Evolutionary conservation across 208 protist genomes (phyloP).

Genomic region (Trypanosoma cruzi): DNA sequence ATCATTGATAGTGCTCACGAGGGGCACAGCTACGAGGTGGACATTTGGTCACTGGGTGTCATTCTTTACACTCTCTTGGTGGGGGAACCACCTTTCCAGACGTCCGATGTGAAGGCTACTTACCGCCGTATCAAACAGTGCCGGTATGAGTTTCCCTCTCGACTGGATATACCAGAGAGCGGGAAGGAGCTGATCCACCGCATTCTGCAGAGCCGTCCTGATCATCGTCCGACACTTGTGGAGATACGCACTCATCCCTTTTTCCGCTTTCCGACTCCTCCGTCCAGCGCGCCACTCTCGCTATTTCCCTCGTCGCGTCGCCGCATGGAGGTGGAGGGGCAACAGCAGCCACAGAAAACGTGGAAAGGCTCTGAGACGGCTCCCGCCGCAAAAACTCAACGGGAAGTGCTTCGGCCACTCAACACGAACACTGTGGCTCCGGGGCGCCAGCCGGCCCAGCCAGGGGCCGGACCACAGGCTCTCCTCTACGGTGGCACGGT

Average conservation of each 20-base stretch:
- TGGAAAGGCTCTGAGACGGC: conserved; percentile 3
- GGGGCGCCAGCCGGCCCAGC: conserved; percentile 15
- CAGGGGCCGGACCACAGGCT: conserved; percentile 4
- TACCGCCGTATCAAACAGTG: conserved; percentile 95
- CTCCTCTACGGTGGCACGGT: conserved; percentile 4
- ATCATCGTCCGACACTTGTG: conserved; percentile 81
- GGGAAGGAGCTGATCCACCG: conserved; percentile 92
- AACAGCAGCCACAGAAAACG: conserved; percentile 9
- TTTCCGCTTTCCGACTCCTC: conserved; percentile 64
- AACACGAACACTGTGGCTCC: conserved; percentile 37
- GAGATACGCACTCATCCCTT: conserved; percentile 92
- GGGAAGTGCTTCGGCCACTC: conserved; percentile 53
- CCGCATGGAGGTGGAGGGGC: conserved; percentile 1
- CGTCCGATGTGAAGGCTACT: conserved; percentile 95
- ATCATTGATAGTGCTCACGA: conserved; percentile 85
- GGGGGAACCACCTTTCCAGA: conserved; percentile 99
- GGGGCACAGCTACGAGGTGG: conserved; percentile 97
- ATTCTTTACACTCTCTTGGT: conserved; percentile 98
- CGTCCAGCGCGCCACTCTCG: conserved; percentile 47
- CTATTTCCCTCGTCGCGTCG: conserved; percentile 46
- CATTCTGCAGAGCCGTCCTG: conserved; percentile 87
- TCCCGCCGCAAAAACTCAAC: conserved; percentile 25
- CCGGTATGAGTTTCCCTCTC: conserved; percentile 93
- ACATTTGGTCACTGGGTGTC: conserved; percentile 98
- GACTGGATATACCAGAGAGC: conserved; percentile 54